These are phyloP conservation scores for Boletus subparvulus DNA, from an alignment of 768 basidiomycete species.

Conservation along the genomic window DNA sequence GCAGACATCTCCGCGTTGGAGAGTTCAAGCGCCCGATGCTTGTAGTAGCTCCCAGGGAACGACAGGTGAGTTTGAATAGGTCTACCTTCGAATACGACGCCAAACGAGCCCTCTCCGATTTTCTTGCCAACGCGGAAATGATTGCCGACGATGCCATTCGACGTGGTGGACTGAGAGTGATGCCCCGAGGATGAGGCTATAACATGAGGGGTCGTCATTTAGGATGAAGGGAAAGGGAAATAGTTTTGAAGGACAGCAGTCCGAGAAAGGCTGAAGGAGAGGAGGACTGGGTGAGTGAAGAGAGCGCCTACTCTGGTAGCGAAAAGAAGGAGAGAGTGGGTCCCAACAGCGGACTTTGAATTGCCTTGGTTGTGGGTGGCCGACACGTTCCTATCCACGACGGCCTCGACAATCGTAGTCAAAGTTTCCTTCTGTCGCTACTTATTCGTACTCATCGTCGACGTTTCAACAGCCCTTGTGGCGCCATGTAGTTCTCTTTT, in stretches of 20 bases:
- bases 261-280: conserved; percentile 26
- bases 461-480: not conserved
- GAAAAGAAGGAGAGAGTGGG: conserved; percentile 30
- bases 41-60: conserved; percentile 1
- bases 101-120: conserved; percentile 99
- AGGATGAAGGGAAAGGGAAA: not conserved
- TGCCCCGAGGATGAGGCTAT: conserved; percentile 76
- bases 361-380: conserved; percentile 18
- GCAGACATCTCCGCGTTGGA: conserved; percentile 2
- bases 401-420: not conserved
- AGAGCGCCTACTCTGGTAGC: conserved; percentile 19
- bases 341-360: conserved; percentile 35
- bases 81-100: conserved; percentile 94
- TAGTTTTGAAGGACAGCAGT: conserved; percentile 28
- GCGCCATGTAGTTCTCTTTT: not conserved
- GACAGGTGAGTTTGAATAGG: conserved; percentile 8
- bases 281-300: conserved; percentile 24
- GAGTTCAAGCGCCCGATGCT: conserved; percentile 13
- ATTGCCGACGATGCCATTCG: conserved; percentile 74
- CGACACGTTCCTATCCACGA: conserved; percentile 29
- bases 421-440: not conserved
- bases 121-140: conserved; percentile 94
- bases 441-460: too few species aligned
- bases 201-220: conserved; percentile 82
- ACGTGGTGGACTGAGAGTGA: conserved; percentile 59